Base-by-base conservation (phyloP, 805 yeast genomes). In the Candida vaughaniae region DNA sequence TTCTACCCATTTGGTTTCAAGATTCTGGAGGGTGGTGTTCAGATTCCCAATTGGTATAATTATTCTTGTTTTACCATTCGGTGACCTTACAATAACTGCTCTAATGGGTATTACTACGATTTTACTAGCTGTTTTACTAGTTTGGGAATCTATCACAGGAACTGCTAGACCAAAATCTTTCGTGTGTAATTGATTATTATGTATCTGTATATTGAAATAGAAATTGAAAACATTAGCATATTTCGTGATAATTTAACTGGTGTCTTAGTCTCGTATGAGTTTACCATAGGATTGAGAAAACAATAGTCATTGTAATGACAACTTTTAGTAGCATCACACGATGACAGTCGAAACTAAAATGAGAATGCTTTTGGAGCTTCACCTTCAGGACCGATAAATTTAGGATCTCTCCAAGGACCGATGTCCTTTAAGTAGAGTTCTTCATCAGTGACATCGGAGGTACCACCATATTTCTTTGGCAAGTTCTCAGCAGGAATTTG, bases 351-450 rank as follows among this genome's bases (percentile, higher is more conserved):
- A n/a, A n/a, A n/a, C n/a, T n/a, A n/a, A n/a, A n/a, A n/a, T n/a
- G n/a, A n/a, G 12, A 25, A 28, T 52, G 62, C 55, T 46, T 64
- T 64, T 32, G 96, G 96, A 35, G 95, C 95, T 63, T 82, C 87
- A 47, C 96, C 96, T 67, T 90, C 98, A 42, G 96, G 95, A 11
- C 97, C 97, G 58, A 89, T 82, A 64, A 55, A 91, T 64, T 84
- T 53, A 22, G 82, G 71, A 46, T 91, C 93, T 75, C 96, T 85
- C 99, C 99, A 91, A 48, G 99, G 99, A 49, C 99, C 99, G 48
- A 83, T 71, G 60, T 91, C 98, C 26, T 91, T 79, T 53, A 91
- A 70, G 62, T 81, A 85, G 47, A 93, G 75, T 16, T 95, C 96
- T 53, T 88, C 86, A 32, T 78, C 84, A 7, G 75, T 73, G 34